Evolutionary conservation across 2,329 filamentous ascomycete genomes (phyloP).

Genomic region (Pezicula rhizophila): DNA sequence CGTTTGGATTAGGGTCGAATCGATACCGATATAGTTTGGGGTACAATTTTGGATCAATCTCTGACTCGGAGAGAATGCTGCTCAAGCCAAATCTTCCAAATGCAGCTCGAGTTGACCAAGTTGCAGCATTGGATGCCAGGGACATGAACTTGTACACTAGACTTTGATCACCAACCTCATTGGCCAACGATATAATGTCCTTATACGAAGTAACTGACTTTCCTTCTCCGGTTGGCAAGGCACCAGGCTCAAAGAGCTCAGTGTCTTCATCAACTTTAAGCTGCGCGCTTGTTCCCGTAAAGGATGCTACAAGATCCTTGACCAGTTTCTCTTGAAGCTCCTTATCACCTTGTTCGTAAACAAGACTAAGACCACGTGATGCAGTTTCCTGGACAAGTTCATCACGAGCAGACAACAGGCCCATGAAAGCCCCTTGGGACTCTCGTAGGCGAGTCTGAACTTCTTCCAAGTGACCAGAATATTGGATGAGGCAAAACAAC

Average conservation of each 20-base stretch:
- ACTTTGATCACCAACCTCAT: conserved; percentile 91
- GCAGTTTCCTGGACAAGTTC: conserved; percentile 95
- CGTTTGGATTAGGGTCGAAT: conserved; percentile 91
- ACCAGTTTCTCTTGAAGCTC: conserved; percentile 76
- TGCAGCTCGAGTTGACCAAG: conserved; percentile 94
- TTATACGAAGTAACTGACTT: conserved; percentile 92
- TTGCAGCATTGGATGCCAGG: conserved; percentile 87
- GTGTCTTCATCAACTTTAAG: conserved; percentile 87
- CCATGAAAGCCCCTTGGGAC: conserved; percentile 82
- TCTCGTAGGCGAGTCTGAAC: conserved; percentile 70
- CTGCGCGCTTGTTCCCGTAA: conserved; percentile 69
- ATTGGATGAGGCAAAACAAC: conserved; percentile 86
- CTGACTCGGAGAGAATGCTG: conserved; percentile 82
- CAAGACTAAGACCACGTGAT: conserved; percentile 80
- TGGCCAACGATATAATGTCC: conserved; percentile 91
- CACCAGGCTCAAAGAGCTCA: conserved; percentile 86
- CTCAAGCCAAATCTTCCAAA: conserved; percentile 93
- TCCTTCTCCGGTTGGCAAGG: conserved; percentile 82
- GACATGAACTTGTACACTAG: conserved; percentile 99
- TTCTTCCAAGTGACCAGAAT: conserved; percentile 72
- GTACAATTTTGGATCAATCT: conserved; percentile 87
- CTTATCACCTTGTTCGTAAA: conserved; percentile 87
- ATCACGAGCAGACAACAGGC: conserved; percentile 79
- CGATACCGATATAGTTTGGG: conserved; percentile 91
- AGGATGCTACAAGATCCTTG: conserved; percentile 80